Percentiles rank a stretch among this genome's conserved stretches.
Evolutionary conservation across 2,329 filamentous ascomycete genomes (phyloP).

Genomic region (Ophiostoma triangulosporum): DNA sequence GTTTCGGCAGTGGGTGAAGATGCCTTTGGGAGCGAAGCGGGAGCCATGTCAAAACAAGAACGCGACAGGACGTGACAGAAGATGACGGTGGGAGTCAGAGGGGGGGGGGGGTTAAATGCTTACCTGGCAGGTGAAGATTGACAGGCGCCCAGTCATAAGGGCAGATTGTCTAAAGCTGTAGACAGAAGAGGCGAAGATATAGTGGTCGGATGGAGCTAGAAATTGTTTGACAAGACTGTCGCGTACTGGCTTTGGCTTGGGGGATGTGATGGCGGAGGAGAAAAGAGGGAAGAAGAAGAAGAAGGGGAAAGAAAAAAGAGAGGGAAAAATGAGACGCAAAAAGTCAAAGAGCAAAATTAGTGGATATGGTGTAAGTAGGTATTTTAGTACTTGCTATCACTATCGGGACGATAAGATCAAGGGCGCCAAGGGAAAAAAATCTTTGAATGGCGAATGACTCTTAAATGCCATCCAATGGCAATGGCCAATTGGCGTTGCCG

Average conservation of each 20-base stretch:
- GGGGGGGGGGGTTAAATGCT: constrained; percentile 18
- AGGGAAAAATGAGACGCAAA: constrained; percentile 6
- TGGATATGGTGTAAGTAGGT: neutral
- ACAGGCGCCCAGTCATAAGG: constrained; percentile 77
- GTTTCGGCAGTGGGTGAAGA: neutral
- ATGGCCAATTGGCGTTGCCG: neutral
- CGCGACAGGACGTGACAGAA: neutral
- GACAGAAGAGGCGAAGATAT: constrained; percentile 13
- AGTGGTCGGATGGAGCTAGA: constrained; percentile 4
- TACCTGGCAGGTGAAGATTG: constrained; percentile 81
- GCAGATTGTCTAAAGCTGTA: constrained; percentile 35
- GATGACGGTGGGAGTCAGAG: neutral
- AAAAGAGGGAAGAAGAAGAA: neutral
- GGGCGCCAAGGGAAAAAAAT: constrained; percentile 9
- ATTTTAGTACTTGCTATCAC: neutral
- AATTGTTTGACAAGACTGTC: neutral
- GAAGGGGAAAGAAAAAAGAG: constrained; percentile 1
- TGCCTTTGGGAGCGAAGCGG: neutral
- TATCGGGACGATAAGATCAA: neutral
- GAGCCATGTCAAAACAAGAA: neutral
- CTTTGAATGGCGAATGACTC: neutral
- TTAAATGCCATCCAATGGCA: neutral
- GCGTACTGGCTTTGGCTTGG: neutral
- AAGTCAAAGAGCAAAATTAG: constrained; percentile 2
- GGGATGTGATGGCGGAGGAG: neutral